Base-by-base conservation (phyloP, 2,329 filamentous ascomycete genomes). In the Trichoderma atroviride region DNA sequence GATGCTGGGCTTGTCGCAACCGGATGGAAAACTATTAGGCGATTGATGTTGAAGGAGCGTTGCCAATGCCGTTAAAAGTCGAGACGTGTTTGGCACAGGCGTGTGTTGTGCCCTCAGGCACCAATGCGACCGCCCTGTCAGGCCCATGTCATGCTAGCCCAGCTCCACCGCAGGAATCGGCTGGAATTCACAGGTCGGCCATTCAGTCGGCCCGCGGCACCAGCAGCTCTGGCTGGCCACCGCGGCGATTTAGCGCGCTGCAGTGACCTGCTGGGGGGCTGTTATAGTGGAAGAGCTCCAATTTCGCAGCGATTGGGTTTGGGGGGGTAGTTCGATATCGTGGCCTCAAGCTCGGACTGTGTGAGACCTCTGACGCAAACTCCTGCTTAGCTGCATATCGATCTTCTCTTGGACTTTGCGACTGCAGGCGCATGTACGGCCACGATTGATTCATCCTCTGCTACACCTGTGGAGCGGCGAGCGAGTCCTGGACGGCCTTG, bases 31-130 rank as follows among this genome's bases (percentile, higher is more conserved):
- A n/a, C 40, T 43, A 43, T 43, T 33, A 72, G 53, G 53, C 71
- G 71, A 70, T 68, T 69, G 72, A 69, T 74, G 76, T 75, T 77
- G 77, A 75, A 74, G 76, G 71, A 73, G 72, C 72, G 76, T 76
- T 73, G 78, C 73, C 70, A 37, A 60, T 71, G 70, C 71, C 53
- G 59, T 58, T 73, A 74, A 79, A 79, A 78, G 40, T 43, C 40
- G 16, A 78, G 75, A 74, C 73, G 73, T 73, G 71, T 70, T 74
- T 74, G 60, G 58, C 35, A 59, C 58, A 37, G 53, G 58, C 58
- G 40, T 64, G 35, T n/a, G 64, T 71, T 71, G 77, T 47, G 57
- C 78, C 77, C 72, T 78, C 77, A 79, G 78, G 78, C 78, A 79
- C 63, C 73, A 76, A 76, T 70, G 61, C 69, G 33, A 24, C 11